Conservation (phyloP, 768 basidiomycete species). For the Tricholoma saponaceum region DNA sequence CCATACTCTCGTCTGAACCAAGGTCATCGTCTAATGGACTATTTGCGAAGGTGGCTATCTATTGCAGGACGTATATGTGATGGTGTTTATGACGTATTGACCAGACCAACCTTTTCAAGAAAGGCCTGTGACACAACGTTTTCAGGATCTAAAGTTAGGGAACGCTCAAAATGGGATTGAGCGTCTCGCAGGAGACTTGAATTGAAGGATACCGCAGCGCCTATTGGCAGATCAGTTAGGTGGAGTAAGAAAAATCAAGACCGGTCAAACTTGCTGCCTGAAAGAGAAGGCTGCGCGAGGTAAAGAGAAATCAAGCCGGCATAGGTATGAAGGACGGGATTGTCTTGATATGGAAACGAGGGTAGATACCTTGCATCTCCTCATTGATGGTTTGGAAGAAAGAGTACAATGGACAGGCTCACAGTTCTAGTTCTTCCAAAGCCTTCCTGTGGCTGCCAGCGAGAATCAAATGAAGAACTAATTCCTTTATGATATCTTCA, state of each 20-base stretch:
- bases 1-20: conserved; percentile 33
- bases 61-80: not conserved
- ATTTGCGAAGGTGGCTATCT: conserved; percentile 10
- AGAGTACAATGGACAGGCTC: conserved; percentile 20
- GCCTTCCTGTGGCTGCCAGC: conserved; percentile 61
- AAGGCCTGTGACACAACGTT: conserved; percentile 52
- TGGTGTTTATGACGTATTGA: not conserved
- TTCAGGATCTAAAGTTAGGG: conserved; percentile 52
- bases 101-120: conserved; percentile 41
- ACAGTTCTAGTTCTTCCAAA: conserved; percentile 85
- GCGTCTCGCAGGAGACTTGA: conserved; percentile 45
- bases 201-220: conserved; percentile 21
- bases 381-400: not conserved
- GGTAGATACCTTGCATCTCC: conserved; percentile 64
- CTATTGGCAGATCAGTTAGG: conserved; percentile 3
- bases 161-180: conserved; percentile 62
- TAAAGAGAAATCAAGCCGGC: conserved; percentile 74
- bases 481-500: conserved; percentile 70
- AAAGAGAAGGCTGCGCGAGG: conserved; percentile 38
- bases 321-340: conserved; percentile 74
- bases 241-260: not conserved
- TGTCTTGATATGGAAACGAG: conserved; percentile 84
- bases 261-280: conserved; percentile 5
- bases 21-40: conserved; percentile 8
- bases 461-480: conserved; percentile 64